Conservation (phyloP, 2,329 filamentous ascomycete species). For the Monosporascus sp. region DNA sequence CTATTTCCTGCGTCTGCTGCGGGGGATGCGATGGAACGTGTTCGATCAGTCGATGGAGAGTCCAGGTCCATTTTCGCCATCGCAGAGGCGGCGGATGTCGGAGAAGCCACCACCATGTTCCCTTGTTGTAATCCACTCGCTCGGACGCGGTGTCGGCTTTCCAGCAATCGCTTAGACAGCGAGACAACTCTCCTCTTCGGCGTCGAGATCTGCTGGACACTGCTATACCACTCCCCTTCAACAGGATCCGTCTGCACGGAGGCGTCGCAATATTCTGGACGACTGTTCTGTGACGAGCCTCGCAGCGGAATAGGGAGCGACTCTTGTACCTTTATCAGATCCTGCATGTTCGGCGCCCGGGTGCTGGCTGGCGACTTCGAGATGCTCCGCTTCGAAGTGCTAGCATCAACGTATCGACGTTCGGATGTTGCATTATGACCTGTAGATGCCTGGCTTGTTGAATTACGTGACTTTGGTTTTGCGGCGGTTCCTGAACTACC, state of each 20-base stretch:
- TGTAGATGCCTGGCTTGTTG: conserved; percentile 11
- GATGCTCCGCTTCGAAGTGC: conserved; percentile 46
- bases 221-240: conserved; percentile 48
- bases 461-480: conserved; percentile 33
- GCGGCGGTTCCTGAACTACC: conserved; percentile 23
- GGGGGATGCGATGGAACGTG: conserved; percentile 9
- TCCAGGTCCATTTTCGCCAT: conserved; percentile 37
- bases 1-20: conserved; percentile 12
- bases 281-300: conserved; percentile 33
- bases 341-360: conserved; percentile 32
- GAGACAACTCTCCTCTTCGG: conserved; percentile 47
- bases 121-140: conserved; percentile 35
- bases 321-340: conserved; percentile 21
- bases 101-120: conserved; percentile 21
- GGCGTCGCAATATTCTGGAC: conserved; percentile 45
- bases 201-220: conserved; percentile 28
- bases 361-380: conserved; percentile 46
- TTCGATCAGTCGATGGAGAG: conserved; percentile 29
- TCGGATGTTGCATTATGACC: conserved; percentile 30
- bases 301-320: conserved; percentile 30
- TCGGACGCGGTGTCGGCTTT: conserved; percentile 40
- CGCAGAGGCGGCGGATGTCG: conserved; percentile 23
- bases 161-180: conserved; percentile 48
- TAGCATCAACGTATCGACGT: conserved; percentile 46
- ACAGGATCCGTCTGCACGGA: conserved; percentile 52